Percentiles rank a stretch among this genome's conserved stretches.
Evolutionary conservation across 2,329 filamentous ascomycete genomes (phyloP).

Genomic region (Cercospora janseana): DNA sequence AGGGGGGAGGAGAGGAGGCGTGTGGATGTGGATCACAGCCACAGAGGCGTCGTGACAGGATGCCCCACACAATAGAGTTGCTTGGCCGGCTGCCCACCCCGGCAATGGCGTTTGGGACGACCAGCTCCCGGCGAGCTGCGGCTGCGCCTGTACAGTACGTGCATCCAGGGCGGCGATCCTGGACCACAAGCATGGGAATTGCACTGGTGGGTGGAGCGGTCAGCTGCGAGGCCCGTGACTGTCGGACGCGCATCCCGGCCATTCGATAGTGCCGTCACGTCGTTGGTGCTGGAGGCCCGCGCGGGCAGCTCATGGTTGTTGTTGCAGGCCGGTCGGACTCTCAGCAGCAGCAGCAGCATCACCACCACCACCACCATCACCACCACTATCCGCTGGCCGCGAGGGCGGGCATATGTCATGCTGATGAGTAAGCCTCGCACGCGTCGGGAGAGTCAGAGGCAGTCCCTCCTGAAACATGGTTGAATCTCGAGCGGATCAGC

Average conservation of each 20-base stretch:
- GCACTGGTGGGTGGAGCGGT: too few relatives aligned
- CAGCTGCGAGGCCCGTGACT: slow-evolving; percentile 5
- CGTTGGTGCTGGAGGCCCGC: neutral
- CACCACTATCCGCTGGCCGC: neutral
- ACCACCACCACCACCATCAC: too few relatives aligned
- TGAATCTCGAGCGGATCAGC: slow-evolving; percentile 16
- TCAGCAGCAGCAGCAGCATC: neutral
- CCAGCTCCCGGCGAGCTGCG: slow-evolving; percentile 6
- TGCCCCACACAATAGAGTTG: slow-evolving; percentile 9
- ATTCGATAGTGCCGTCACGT: neutral
- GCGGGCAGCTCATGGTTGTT: neutral
- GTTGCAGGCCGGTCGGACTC: neutral
- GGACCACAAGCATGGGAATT: slow-evolving; percentile 4
- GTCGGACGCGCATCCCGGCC: neutral
- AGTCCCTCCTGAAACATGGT: slow-evolving; percentile 18
- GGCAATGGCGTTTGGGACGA: slow-evolving; percentile 8
- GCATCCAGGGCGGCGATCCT: neutral
- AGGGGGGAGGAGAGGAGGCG: neutral
- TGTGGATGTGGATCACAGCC: slow-evolving; percentile 14
- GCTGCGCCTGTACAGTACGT: slow-evolving; percentile 5
- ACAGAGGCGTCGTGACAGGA: slow-evolving; percentile 5
- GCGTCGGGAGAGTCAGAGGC: slow-evolving; percentile 12
- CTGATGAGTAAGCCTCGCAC: too few relatives aligned
- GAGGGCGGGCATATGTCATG: slow-evolving; percentile 15
- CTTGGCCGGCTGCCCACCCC: neutral